phyloP scores from a whole-genome alignment of 805 yeast genomes.

The Clavispora asparagi region DNA sequence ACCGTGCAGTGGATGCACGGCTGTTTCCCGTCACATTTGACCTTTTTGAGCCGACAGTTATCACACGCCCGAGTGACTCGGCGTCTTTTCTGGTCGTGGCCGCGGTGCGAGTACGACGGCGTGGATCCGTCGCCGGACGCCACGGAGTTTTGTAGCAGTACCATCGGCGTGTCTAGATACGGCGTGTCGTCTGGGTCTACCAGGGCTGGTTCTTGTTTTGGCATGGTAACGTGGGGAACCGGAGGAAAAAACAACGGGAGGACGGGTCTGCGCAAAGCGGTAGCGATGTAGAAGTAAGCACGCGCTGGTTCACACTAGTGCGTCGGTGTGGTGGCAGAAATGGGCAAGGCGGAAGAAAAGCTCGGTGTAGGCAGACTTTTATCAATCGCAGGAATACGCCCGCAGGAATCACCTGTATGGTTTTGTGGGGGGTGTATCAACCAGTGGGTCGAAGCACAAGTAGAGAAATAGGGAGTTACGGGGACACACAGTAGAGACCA shows the following conservation, averaged over 20 bases:
- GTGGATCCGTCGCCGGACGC: neutral
- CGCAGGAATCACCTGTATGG: neutral
- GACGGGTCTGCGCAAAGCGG: too few relatives aligned
- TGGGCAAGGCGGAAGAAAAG: neutral
- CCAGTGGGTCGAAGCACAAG: neutral
- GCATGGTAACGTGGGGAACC: neutral
- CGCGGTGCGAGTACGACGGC: neutral
- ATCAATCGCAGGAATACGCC: neutral
- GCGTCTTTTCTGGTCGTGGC: slow-evolving; percentile 41
- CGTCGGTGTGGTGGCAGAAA: neutral
- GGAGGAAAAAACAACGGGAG: neutral
- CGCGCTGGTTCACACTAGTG: too few relatives aligned
- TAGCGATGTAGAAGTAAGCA: too few relatives aligned
- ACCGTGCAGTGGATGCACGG: slow-evolving; percentile 85
- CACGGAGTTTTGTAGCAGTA: neutral
- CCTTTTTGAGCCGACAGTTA: slow-evolving; percentile 69
- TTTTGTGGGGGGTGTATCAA: neutral
- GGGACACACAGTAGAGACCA: too few relatives aligned
- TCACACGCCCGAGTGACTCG: slow-evolving; percentile 75
- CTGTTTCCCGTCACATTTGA: slow-evolving; percentile 72
- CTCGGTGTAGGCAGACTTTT: neutral
- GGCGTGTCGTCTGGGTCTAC: neutral
- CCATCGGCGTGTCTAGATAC: neutral
- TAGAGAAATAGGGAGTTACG: too few relatives aligned
- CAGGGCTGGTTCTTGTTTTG: neutral